Base-by-base conservation (phyloP, 805 yeast genomes). In the Candida maltosa region DNA sequence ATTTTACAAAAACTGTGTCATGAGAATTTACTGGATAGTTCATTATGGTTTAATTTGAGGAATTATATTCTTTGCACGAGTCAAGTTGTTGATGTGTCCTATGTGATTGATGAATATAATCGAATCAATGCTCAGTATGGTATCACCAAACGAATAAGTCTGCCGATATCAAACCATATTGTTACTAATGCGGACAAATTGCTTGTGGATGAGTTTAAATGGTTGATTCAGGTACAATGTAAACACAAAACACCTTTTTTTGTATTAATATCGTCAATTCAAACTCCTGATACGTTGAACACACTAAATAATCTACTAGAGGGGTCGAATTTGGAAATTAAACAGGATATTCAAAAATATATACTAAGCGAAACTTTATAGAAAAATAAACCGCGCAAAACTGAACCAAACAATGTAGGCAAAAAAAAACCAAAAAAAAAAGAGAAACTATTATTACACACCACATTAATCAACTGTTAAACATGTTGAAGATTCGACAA, bases 401-500 rank as follows among this genome's bases (percentile, higher is more conserved):
- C 23, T 7, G 9, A 6, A 7, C 10, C 10, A 20, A 7, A 7
- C 9, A 20, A 20, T 6, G 10, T 20, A n/a, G n/a, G n/a, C n/a
- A n/a, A n/a, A n/a, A n/a, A n/a, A n/a, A n/a, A n/a, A n/a, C n/a
- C n/a, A n/a, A n/a, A n/a, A n/a, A n/a, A n/a, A n/a, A n/a, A n/a
- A n/a, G n/a, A n/a, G n/a, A n/a, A 21, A 21, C 23, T 24, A 8
- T 21, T 7, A 21, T 10, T 21, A 21, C 23, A 8, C 9, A 21
- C 23, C 10, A 21, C 9, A 21, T 21, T 21, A 21, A 12, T 24
- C 26, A 24, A 8, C 31, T 12, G 23, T 19, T 19, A 6, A 28
- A 9, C 20, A 42, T 42, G 83, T 56, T 79, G 35, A 78, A 77
- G 52, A 70, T 78, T 28, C 76, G 83, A 64, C 75, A 74, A 39